A percentile compares a stretch with the other conserved stretches of the same genome.
These are phyloP conservation scores for Penicillium sclerotigenum DNA, from an alignment of 2,329 filamentous ascomycete species.

Conservation along the genomic window DNA sequence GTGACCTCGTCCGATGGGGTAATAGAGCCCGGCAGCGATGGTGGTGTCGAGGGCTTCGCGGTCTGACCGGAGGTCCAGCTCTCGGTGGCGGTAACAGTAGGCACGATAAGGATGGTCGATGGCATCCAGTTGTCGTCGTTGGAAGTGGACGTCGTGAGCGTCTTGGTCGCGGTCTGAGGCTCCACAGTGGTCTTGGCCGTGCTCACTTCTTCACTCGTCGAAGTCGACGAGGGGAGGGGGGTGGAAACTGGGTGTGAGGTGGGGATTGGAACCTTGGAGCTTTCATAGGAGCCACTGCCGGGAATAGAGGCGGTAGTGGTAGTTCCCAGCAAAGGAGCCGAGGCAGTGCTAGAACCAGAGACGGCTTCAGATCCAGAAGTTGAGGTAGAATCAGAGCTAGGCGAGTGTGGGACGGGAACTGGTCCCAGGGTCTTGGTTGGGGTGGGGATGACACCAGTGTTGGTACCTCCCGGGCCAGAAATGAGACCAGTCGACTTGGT, in stretches of 20 bases:
- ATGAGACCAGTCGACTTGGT: constrained; percentile 13
- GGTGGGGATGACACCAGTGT: constrained; percentile 5
- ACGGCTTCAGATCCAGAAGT: constrained; percentile 2
- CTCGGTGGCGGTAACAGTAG: constrained; percentile 10
- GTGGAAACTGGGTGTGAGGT: constrained; percentile 21
- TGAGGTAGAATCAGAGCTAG: constrained; percentile 5
- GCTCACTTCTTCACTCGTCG: constrained; percentile 27
- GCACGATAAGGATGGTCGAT: constrained; percentile 21
- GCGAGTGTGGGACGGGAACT: constrained; percentile 18
- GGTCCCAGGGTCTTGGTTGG: constrained; percentile 15
- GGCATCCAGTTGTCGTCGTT: constrained; percentile 22
- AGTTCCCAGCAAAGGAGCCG: not conserved
- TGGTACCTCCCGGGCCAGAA: constrained; percentile 12
- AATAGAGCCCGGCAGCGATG: constrained; percentile 70
- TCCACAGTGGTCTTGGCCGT: constrained; percentile 28
- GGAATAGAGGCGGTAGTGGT: constrained; percentile 11
- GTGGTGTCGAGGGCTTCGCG: constrained; percentile 56
- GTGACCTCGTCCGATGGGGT: constrained; percentile 62
- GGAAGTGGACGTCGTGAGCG: constrained; percentile 24
- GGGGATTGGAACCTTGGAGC: constrained; percentile 6
- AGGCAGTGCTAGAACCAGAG: constrained; percentile 6
- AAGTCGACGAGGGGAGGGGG: constrained; percentile 43
- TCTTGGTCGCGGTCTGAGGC: constrained; percentile 25
- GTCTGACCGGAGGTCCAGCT: constrained; percentile 31
- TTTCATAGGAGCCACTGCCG: constrained; percentile 7